Evolutionary conservation across 2,329 filamentous ascomycete species (phyloP), one percentile per base, ranked within the genome.

Genomic region (Pseudogymnoascus destructans): DNA sequence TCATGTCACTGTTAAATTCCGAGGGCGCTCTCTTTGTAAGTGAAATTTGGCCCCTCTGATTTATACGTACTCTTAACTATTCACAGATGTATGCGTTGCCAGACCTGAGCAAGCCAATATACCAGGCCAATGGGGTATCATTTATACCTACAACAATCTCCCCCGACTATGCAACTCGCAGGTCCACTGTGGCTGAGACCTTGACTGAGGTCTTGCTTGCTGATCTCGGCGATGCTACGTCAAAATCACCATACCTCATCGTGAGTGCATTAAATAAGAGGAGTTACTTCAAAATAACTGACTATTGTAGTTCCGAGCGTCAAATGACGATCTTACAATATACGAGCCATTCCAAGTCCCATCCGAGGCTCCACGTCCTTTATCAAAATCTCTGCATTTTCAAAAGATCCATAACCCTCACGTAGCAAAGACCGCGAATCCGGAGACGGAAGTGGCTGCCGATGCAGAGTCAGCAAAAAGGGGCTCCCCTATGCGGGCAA

Each of bases 161-260:
- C 1, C 73, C 81, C 5, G 87, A 92, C 33, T 86, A 84, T 65
- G 75, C 80, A 0, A 79, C 81, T 3, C 81, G 87, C 64, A 82
- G 89, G 66, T 84, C 85, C 52, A 83, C 83, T 19, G 79, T 80
- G 6, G 86, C 85, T 65, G 90, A 93, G 65, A 78, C 75, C 0
- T 71, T 98, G 6, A 81, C 82, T 0, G 92, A 98, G 70, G 79
- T 95, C 3, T 68, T 95, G 6, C 80, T 96, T 5, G 85, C 90
- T 32, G 86, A 97, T 63, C 78, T 98, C 10, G 93, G 93, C 23
- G 89, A 95, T 66, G 73, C 77, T 3, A 82, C 81, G 8, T 77
- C 78, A 19, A 83, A 80, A 61, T 81, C 79, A 2, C 89, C 92
- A 5, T 89, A 95, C 69, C 75, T 98, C 17, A 84, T 97, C 64